Conservation (phyloP, 139 green algal species). For the Closterium sp. region DNA sequence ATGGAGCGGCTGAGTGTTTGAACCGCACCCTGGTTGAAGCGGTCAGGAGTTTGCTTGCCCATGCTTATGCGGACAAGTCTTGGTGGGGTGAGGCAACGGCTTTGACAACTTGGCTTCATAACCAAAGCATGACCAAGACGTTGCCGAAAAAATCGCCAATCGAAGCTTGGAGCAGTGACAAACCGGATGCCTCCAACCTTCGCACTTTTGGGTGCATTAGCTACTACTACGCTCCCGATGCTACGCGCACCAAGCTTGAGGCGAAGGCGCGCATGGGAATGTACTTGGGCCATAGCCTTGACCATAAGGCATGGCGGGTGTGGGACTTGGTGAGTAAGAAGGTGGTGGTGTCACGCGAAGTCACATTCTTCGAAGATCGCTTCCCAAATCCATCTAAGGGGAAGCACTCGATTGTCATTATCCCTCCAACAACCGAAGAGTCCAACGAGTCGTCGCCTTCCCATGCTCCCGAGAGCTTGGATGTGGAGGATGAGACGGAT, state of each 20-base stretch:
- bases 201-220: neutral
- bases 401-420: too few species aligned
- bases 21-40: neutral
- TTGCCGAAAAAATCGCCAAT: neutral
- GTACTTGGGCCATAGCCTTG: neutral
- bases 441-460: too few species aligned
- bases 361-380: neutral
- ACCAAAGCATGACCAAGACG: neutral
- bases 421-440: too few species aligned
- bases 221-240: neutral
- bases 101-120: neutral
- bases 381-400: too few species aligned
- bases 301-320: neutral
- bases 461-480: too few species aligned
- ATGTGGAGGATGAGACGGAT: too few species aligned
- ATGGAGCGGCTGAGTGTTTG: neutral
- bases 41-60: too few species aligned
- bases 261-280: neutral
- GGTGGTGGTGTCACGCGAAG: neutral
- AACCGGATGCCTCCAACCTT: neutral
- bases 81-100: neutral
- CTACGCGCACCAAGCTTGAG: neutral
- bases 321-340: neutral
- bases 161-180: neutral
- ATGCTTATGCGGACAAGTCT: neutral